These are phyloP conservation scores for Omphalotus olearius DNA, from an alignment of 1,284 basidiomycete genomes.

Conservation along the genomic window DNA sequence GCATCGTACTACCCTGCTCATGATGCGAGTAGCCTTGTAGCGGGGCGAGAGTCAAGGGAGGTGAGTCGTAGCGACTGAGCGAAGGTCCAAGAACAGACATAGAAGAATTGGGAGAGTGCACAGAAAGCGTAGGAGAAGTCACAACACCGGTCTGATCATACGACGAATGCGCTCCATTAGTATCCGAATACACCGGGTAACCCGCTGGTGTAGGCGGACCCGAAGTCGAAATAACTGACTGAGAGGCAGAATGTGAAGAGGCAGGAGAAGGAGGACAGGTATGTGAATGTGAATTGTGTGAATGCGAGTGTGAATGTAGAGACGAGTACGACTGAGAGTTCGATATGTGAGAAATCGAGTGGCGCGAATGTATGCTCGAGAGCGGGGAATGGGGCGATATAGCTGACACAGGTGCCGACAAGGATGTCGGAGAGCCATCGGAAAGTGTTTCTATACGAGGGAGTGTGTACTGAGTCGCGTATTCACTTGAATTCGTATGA, in stretches of 20 bases:
- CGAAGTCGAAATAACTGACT: constrained; percentile 44
- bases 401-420: constrained; percentile 1
- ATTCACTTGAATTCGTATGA: constrained; percentile 28
- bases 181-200: constrained; percentile 34
- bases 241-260: constrained; percentile 36
- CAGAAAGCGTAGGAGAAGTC: constrained; percentile 25
- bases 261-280: constrained; percentile 32
- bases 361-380: constrained; percentile 31
- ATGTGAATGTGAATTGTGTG: constrained; percentile 14
- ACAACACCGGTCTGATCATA: constrained; percentile 18
- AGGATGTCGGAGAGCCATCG: constrained; percentile 21
- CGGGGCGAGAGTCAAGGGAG: constrained; percentile 51
- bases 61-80: constrained; percentile 37
- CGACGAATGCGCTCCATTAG: constrained; percentile 31
- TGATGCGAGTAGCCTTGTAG: constrained; percentile 39
- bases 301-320: constrained; percentile 7
- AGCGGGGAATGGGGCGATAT: not conserved
- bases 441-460: constrained; percentile 21
- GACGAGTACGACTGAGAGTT: constrained; percentile 29
- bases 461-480: constrained; percentile 22
- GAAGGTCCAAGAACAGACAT: constrained; percentile 16
- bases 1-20: constrained; percentile 23
- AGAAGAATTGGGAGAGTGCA: constrained; percentile 24
- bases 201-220: constrained; percentile 28
- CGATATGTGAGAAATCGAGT: constrained; percentile 43